phyloP scores from a whole-genome alignment of 129 eudicot genomes.

The Tagetes erecta region DNA sequence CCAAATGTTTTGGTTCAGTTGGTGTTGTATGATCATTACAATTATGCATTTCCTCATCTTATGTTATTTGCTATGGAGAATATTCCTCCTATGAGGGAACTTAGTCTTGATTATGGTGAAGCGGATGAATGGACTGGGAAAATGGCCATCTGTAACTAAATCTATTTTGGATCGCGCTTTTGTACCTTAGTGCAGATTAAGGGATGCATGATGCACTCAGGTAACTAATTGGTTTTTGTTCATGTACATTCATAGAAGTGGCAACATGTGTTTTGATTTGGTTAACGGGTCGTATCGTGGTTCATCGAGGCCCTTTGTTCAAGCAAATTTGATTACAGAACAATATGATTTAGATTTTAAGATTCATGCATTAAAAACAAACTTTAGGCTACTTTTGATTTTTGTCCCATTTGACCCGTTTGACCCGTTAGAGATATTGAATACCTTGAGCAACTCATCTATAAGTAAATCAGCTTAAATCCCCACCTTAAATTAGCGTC shows the following conservation, averaged over 20 bases:
- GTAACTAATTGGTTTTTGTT: slow-evolving; percentile 31
- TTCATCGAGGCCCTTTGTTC: not conserved
- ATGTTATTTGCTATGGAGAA: slow-evolving; percentile 90
- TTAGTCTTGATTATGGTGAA: slow-evolving; percentile 83
- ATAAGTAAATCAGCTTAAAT: too few species aligned
- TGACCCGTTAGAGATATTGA: too few species aligned
- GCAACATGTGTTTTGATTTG: not conserved
- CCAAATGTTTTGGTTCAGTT: slow-evolving; percentile 80
- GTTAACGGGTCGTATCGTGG: not conserved
- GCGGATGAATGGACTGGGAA: slow-evolving; percentile 72
- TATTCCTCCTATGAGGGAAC: slow-evolving; percentile 93
- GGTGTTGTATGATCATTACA: slow-evolving; percentile 80
- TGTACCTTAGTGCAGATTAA: slow-evolving; percentile 24
- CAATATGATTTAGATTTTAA: not conserved
- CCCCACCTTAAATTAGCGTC: too few species aligned
- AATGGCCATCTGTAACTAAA: slow-evolving; percentile 73
- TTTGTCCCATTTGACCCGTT: not conserved
- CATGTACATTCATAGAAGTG: not conserved
- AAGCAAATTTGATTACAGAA: not conserved
- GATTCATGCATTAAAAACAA: not conserved
- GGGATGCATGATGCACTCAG: slow-evolving; percentile 29
- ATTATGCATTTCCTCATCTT: slow-evolving; percentile 65
- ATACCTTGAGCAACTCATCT: too few species aligned
- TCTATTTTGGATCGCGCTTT: slow-evolving; percentile 10
- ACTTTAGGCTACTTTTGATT: not conserved